Percentiles rank a stretch among this genome's conserved stretches.
Conservation (phyloP, 2,329 filamentous ascomycete genomes). For the Xylaria sp. region DNA sequence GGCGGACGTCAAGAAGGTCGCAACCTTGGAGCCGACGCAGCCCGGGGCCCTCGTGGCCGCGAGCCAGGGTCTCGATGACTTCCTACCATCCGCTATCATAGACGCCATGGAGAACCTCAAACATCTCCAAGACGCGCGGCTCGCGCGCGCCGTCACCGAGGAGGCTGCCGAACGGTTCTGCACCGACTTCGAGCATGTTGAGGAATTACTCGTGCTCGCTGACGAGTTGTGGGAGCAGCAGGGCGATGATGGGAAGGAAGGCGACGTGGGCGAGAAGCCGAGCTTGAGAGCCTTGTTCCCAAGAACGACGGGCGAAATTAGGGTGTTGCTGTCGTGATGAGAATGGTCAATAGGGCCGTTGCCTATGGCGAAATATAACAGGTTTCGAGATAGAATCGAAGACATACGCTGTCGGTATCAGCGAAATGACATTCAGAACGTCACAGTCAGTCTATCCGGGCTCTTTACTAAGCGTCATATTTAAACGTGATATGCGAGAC, state of each 20-base stretch:
- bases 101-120: slow-evolving; percentile 87
- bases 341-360: neutral
- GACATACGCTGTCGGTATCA: neutral
- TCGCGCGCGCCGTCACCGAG: slow-evolving; percentile 82
- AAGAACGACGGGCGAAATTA: slow-evolving; percentile 68
- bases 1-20: slow-evolving; percentile 65
- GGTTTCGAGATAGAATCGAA: neutral
- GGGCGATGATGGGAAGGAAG: slow-evolving; percentile 34
- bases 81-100: slow-evolving; percentile 91
- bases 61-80: slow-evolving; percentile 85
- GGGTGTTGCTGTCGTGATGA: slow-evolving; percentile 63
- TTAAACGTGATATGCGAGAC: neutral
- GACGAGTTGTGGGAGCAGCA: slow-evolving; percentile 51
- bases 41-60: slow-evolving; percentile 69
- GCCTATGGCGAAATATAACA: neutral
- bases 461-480: neutral
- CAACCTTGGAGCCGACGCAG: slow-evolving; percentile 65
- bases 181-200: slow-evolving; percentile 76
- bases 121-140: slow-evolving; percentile 73
- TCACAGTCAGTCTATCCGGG: neutral
- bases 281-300: slow-evolving; percentile 62
- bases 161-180: slow-evolving; percentile 87
- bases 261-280: slow-evolving; percentile 44
- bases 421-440: neutral
- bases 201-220: slow-evolving; percentile 59